Evolutionary conservation across 805 yeast genomes (phyloP).

Genomic region (Blastobotrys americana): DNA sequence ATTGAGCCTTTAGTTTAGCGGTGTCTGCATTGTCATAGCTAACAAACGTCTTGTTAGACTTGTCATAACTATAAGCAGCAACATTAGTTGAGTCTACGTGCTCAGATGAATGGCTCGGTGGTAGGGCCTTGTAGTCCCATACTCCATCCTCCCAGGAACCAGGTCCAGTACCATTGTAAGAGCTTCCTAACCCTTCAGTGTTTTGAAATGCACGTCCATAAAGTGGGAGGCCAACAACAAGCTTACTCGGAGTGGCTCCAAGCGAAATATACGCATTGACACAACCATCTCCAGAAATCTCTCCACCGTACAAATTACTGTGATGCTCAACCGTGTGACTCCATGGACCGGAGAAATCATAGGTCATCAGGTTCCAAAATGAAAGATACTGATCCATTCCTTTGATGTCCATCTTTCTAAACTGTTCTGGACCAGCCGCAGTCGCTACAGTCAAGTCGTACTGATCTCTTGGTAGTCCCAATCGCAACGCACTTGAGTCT

Average conservation of each 20-base stretch:
- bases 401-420: constrained; percentile 38
- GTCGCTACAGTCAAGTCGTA: constrained; percentile 64
- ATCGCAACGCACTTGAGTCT: constrained; percentile 32
- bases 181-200: constrained; percentile 37
- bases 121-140: constrained; percentile 51
- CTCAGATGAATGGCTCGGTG: constrained; percentile 40
- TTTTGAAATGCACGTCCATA: constrained; percentile 60
- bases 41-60: constrained; percentile 31
- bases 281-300: constrained; percentile 43
- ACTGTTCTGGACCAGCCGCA: constrained; percentile 53
- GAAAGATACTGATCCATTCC: constrained; percentile 54
- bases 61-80: constrained; percentile 48
- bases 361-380: constrained; percentile 85
- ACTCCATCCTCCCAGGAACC: constrained; percentile 43
- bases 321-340: constrained; percentile 55
- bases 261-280: constrained; percentile 37
- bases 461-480: constrained; percentile 21
- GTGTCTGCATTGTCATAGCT: constrained; percentile 61
- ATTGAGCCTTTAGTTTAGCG: constrained; percentile 51
- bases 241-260: constrained; percentile 43
- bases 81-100: constrained; percentile 45
- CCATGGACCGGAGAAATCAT: constrained; percentile 83
- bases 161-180: constrained; percentile 38
- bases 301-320: constrained; percentile 53
- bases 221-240: constrained; percentile 79